Evolutionary conservation across 345 rosid species (phyloP), one percentile per base, ranked within the genome.

Genomic region (Erucastrum elatum): DNA sequence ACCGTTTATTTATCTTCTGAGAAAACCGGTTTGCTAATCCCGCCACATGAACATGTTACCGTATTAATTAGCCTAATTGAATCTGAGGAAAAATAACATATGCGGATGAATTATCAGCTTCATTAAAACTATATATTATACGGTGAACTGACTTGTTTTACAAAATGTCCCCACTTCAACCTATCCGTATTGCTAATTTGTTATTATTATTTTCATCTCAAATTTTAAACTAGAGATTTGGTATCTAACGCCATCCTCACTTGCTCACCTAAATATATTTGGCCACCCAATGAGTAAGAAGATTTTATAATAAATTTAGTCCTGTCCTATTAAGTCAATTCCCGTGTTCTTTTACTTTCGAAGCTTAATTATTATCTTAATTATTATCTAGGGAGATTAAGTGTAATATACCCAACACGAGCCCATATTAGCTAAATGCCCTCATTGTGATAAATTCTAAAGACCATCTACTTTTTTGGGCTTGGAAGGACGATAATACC

Each of bases 291-390:
- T 13, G 72, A 55, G 21, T 61, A 39, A 15, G 16, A 73, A 64
- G 17, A 11, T 2, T 25, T 21, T 30, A 26, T n/a, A 7, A 33
- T 3, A n/a, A 62, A 77, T 10, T 10, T 33, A 26, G 13, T 16
- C 60, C 39, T 26, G 66, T 53, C 66, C 1, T 35, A 3, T 12
- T 29, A 70, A 77, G 81, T 77, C 81, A 71, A 71, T 64, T 71
- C 34, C 41, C 30, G 25, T 63, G 60, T 53, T 53, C 26, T 60
- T 44, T 15, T 12, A 59, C 25, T 68, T 60, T 44, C 16, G 17
- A 59, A 11, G 12, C 68, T 68, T 53, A 53, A 76, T 60, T 15
- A 75, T 26, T 56, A 21, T 29, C 31, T 29, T 29, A 2, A 29
- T 29, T 29, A 2, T 29, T 29, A 29, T 29, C 8, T 39, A 39